Evolutionary conservation across 1,284 basidiomycete genomes (phyloP).

Genomic region (Ceratobasidium theobromae): DNA sequence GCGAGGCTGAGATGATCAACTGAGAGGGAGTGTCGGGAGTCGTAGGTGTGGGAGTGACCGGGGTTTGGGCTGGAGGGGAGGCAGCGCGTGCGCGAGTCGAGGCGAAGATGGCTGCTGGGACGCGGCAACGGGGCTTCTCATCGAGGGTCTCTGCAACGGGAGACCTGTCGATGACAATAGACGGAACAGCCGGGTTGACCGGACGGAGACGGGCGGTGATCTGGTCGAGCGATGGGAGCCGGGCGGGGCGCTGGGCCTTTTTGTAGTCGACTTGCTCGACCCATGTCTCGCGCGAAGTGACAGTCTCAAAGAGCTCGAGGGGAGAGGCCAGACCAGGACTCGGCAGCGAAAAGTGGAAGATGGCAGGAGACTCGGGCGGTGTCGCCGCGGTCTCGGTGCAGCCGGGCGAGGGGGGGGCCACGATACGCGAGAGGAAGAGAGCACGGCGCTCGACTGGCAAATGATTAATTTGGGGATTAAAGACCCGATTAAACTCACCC

Average conservation of each 20-base stretch:
- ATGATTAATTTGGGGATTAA: conserved; percentile 1
- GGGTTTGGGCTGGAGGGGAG: conserved; percentile 1
- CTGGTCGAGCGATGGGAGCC: conserved; percentile 68
- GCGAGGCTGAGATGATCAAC: conserved; percentile 7
- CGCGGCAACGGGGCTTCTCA: conserved; percentile 25
- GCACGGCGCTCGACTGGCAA: conserved; percentile 67
- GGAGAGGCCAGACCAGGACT: conserved; percentile 67
- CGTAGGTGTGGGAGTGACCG: background rate
- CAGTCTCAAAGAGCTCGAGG: conserved; percentile 57
- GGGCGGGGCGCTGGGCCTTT: conserved; percentile 34
- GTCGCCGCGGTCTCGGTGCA: conserved; percentile 61
- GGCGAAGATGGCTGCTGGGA: conserved; percentile 20
- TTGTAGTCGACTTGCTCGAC: conserved; percentile 69
- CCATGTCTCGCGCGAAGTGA: conserved; percentile 52
- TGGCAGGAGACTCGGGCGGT: conserved; percentile 66
- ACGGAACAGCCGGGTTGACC: background rate
- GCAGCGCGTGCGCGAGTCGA: conserved; percentile 24
- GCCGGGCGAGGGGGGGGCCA: conserved; percentile 62
- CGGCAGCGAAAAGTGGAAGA: conserved; percentile 67
- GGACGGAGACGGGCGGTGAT: conserved; percentile 62
- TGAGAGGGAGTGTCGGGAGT: background rate
- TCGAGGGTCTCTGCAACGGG: background rate
- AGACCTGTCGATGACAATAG: conserved; percentile 1
- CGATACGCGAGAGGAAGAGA: conserved; percentile 69
- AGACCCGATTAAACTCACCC: conserved; percentile 49